Evolutionary conservation across 768 basidiomycete genomes (phyloP).

Genomic region (Macrolepiota albuminosa): DNA sequence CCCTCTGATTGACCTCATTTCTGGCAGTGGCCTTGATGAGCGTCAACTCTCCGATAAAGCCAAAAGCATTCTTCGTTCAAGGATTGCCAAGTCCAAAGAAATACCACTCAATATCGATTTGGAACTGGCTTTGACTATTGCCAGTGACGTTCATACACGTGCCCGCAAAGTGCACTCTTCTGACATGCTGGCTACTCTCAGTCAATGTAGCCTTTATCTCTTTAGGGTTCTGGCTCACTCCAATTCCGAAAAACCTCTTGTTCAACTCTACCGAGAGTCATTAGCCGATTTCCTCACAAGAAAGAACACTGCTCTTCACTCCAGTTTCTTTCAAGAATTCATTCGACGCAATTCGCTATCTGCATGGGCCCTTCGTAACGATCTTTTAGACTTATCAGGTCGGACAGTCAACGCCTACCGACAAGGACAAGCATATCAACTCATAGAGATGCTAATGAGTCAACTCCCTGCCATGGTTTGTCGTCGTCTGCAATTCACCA

Average conservation of each 20-base stretch:
- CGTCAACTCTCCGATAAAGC: slow-evolving; percentile 88
- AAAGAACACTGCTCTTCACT: slow-evolving; percentile 73
- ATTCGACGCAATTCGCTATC: slow-evolving; percentile 56
- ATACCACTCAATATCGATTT: slow-evolving; percentile 42
- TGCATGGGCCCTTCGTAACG: slow-evolving; percentile 61
- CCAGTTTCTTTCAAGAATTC: slow-evolving; percentile 75
- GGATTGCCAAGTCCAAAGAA: slow-evolving; percentile 74
- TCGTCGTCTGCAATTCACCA: slow-evolving; percentile 1
- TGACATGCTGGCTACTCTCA: slow-evolving; percentile 60
- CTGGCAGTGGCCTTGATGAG: slow-evolving; percentile 67
- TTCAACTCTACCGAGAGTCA: slow-evolving; percentile 58
- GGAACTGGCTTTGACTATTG: slow-evolving; percentile 39
- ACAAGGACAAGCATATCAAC: slow-evolving; percentile 65
- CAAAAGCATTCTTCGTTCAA: slow-evolving; percentile 66
- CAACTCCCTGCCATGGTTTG: slow-evolving; percentile 48
- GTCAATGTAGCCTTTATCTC: slow-evolving; percentile 67
- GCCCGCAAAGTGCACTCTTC: slow-evolving; percentile 62
- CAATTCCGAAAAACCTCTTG: slow-evolving; percentile 40
- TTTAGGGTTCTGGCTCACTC: slow-evolving; percentile 41
- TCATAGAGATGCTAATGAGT: slow-evolving; percentile 61
- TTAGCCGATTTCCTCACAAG: slow-evolving; percentile 73
- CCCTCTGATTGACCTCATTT: slow-evolving; percentile 74
- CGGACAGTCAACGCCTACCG: slow-evolving; percentile 76
- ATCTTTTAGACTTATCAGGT: slow-evolving; percentile 50
- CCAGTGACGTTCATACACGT: slow-evolving; percentile 65